A percentile compares a stretch with the other conserved stretches of the same genome.
Evolutionary conservation across 306 rosid genomes (phyloP).

Genomic region (Cicer bijugum): DNA sequence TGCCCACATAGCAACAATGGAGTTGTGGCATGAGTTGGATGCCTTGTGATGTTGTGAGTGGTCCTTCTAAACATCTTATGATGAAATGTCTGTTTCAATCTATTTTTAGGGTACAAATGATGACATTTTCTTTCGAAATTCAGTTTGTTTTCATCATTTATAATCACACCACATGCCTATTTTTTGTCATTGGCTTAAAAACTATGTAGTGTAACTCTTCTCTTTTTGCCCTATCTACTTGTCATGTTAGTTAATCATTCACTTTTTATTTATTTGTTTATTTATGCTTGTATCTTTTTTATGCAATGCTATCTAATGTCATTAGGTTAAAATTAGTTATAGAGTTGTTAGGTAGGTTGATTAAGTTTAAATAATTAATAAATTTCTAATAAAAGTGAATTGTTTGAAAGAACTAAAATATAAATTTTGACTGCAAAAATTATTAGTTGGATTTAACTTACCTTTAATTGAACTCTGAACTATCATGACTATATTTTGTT

Average conservation of each 20-base stretch:
- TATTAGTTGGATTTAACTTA: no score
- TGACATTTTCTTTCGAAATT: slow-evolving; percentile 26
- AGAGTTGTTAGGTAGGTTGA: no score
- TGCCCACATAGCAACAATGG: slow-evolving; percentile 42
- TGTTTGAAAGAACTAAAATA: no score
- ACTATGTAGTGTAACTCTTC: background rate
- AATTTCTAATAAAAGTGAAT: no score
- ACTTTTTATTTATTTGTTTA: background rate
- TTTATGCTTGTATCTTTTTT: background rate
- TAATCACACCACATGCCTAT: slow-evolving; percentile 29
- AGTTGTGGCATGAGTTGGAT: slow-evolving; percentile 41
- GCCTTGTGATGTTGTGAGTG: slow-evolving; percentile 52
- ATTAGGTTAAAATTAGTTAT: background rate
- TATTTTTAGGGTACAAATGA: slow-evolving; percentile 40
- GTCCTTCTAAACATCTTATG: slow-evolving; percentile 42
- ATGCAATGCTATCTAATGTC: background rate
- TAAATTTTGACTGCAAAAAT: no score
- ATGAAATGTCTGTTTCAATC: slow-evolving; percentile 55
- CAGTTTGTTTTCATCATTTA: slow-evolving; percentile 34
- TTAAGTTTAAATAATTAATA: no score
- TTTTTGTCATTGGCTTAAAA: slow-evolving; percentile 34
- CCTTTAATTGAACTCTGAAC: no score
- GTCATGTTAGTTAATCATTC: background rate
- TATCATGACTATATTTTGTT: accelerated
- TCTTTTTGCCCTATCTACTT: background rate